Evolutionary conservation across 2,329 filamentous ascomycete species (phyloP).

Genomic region (Sphaerulina musiva): DNA sequence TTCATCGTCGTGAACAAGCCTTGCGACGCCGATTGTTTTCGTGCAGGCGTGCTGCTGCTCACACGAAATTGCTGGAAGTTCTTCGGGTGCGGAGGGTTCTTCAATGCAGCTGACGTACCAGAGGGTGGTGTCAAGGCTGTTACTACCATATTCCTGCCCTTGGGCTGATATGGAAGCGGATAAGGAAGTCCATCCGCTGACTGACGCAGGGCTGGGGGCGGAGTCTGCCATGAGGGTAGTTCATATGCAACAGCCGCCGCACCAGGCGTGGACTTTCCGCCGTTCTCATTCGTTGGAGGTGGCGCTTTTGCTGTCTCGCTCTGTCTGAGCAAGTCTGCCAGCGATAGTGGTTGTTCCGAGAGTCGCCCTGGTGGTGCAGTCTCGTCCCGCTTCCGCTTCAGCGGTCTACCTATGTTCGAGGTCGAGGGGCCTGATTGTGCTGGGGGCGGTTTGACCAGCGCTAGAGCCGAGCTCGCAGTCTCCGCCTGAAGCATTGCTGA

Average conservation of each 20-base stretch:
- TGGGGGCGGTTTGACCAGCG: slow-evolving; percentile 7
- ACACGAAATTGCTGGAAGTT: slow-evolving; percentile 3
- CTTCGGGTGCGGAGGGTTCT: neutral
- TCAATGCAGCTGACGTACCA: neutral
- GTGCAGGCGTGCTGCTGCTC: neutral
- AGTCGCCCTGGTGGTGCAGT: neutral
- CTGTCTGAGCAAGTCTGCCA: slow-evolving; percentile 27
- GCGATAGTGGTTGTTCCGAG: slow-evolving; percentile 16
- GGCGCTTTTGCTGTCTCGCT: slow-evolving; percentile 20
- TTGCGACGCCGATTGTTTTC: slow-evolving; percentile 9
- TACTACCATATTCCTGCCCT: slow-evolving; percentile 3
- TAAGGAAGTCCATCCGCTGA: slow-evolving; percentile 13
- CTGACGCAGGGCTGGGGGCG: slow-evolving; percentile 14
- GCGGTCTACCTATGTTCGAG: slow-evolving; percentile 14
- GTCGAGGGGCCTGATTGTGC: neutral
- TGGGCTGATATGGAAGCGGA: slow-evolving; percentile 23
- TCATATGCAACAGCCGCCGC: slow-evolving; percentile 22
- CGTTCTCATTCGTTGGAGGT: slow-evolving; percentile 3
- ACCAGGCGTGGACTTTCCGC: slow-evolving; percentile 9
- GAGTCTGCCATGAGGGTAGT: slow-evolving; percentile 27
- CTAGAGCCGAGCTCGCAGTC: slow-evolving; percentile 10
- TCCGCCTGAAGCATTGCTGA: slow-evolving; percentile 17
- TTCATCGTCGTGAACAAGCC: slow-evolving; percentile 27
- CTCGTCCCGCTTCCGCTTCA: slow-evolving; percentile 27
- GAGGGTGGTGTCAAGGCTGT: neutral